Evolutionary conservation across 2,329 filamentous ascomycete genomes (phyloP).

Genomic region (Cercospora berteroae): DNA sequence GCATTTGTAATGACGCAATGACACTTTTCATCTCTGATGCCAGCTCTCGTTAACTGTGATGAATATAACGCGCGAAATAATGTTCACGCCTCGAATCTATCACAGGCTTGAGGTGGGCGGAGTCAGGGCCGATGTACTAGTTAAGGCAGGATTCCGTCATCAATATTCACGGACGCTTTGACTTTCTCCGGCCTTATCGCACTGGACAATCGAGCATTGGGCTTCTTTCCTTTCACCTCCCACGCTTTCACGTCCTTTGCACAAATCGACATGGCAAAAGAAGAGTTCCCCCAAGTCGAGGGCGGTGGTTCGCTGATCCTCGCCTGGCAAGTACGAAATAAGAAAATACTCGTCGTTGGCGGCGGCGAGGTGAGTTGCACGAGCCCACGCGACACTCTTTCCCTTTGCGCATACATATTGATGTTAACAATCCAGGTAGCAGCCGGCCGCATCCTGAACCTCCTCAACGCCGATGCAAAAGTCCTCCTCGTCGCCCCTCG

Average conservation of each 20-base stretch:
- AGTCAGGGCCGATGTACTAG: neutral
- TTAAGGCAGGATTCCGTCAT: slow-evolving; percentile 1
- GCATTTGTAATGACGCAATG: slow-evolving; percentile 1
- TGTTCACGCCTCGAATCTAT: neutral
- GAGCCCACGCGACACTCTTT: neutral
- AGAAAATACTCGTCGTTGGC: slow-evolving; percentile 86
- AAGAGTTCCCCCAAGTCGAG: slow-evolving; percentile 71
- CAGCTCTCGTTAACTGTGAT: neutral
- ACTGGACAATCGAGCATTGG: neutral
- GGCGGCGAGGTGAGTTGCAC: slow-evolving; percentile 75
- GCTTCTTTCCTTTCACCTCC: neutral
- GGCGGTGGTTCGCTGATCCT: slow-evolving; percentile 90
- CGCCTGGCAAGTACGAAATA: slow-evolving; percentile 91
- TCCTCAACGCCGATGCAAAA: slow-evolving; percentile 89
- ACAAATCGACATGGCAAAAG: slow-evolving; percentile 3
- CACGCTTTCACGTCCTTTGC: neutral
- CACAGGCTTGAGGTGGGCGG: neutral
- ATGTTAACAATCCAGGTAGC: slow-evolving; percentile 65
- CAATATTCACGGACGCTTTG: neutral
- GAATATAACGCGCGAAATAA: neutral
- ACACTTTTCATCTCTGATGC: neutral
- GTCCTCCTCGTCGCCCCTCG: slow-evolving; percentile 82
- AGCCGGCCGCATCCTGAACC: slow-evolving; percentile 87
- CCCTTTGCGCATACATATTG: slow-evolving; percentile 8
- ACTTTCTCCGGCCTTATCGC: slow-evolving; percentile 12